Evolutionary conservation across 306 rosid genomes (phyloP), one percentile per base, ranked within the genome.

Genomic region (Benincasa hispida): DNA sequence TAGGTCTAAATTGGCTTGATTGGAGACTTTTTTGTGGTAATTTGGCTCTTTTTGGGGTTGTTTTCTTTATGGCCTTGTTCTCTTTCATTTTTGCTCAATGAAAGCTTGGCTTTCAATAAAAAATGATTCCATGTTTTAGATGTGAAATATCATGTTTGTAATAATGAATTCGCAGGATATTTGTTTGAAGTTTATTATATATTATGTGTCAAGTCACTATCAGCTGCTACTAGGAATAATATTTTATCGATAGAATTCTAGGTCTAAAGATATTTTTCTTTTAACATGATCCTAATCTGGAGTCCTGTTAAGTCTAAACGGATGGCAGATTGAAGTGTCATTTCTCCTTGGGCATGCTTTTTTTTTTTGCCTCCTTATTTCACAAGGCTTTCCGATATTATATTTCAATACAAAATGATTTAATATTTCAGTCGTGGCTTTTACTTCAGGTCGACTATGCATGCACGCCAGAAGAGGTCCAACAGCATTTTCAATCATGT

Each of bases 401-500:
- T 24, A 24, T 22, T 37, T 34, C 27, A 25, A 22, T 72, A 41
- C 53, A 25, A 66, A 56, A 35, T 75, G 63, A 67, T 51, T 70
- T 75, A 72, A 66, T 76, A 35, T 8, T 81, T 12, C n/a, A 76
- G 24, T 63, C 22, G 17, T 69, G 48, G 76, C 17, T 70, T 58
- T 56, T 24, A 62, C 63, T 80, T 82, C 90, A 95, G 99, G 99
- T 95, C 70, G 99, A 95, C 84, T 95, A 95, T 81, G 93, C 91
- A 28, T 95, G 99, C 76, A 92, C 97, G 1, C 99, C 99, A 75
- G 99, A 95, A 85, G 99, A 95, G 85, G 99, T 95, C 76, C 99
- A 95, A 79, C 99, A 95, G 81, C 99, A 90, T 86, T 95, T 95
- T 83, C 99, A 95, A 86, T 95, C 99, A n/a, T 95, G 99, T 83